These are phyloP conservation scores for Lasiodiplodia theobromae DNA, from an alignment of 2,329 filamentous ascomycete species.

Conservation along the genomic window DNA sequence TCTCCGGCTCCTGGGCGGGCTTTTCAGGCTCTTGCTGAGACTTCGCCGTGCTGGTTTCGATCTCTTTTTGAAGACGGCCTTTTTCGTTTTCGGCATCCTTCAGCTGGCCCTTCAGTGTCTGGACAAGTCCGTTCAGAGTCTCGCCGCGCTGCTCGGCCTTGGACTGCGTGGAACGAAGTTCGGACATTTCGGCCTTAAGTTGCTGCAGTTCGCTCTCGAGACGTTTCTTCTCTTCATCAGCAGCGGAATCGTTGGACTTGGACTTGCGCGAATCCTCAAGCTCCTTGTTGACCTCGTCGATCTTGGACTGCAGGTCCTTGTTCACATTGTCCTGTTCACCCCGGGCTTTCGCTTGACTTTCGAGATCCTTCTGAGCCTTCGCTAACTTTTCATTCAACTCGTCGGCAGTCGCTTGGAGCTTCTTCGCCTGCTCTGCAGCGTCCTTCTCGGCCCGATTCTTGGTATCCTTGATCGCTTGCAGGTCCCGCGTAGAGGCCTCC, in stretches of 20 bases:
- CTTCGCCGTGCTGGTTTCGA: slow-evolving; percentile 32
- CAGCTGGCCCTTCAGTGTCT: slow-evolving; percentile 61
- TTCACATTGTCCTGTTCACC: slow-evolving; percentile 47
- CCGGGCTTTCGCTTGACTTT: slow-evolving; percentile 22
- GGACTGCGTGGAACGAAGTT: slow-evolving; percentile 40
- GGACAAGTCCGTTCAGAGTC: slow-evolving; percentile 63
- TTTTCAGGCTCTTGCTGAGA: slow-evolving; percentile 30
- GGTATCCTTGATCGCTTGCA: slow-evolving; percentile 62
- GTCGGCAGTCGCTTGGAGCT: slow-evolving; percentile 36
- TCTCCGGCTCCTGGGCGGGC: slow-evolving; percentile 64
- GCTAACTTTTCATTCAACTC: slow-evolving; percentile 34
- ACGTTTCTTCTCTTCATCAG: slow-evolving; percentile 38
- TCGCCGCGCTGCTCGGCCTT: slow-evolving; percentile 60
- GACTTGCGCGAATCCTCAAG: slow-evolving; percentile 58
- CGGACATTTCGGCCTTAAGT: slow-evolving; percentile 42
- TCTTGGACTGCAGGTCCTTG: slow-evolving; percentile 41
- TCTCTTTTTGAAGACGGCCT: slow-evolving; percentile 34
- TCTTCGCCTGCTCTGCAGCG: slow-evolving; percentile 40
- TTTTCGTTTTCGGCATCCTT: slow-evolving; percentile 61
- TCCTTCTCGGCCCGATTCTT: slow-evolving; percentile 53
- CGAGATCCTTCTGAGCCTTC: slow-evolving; percentile 29
- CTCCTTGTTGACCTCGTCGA: slow-evolving; percentile 51
- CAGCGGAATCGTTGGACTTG: slow-evolving; percentile 23
- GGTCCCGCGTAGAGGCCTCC: slow-evolving; percentile 71
- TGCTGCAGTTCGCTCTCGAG: slow-evolving; percentile 41